Percentiles rank a stretch among this genome's conserved stretches.
Conservation (phyloP, 2,329 filamentous ascomycete genomes). For the Aureobasidium sp. region DNA sequence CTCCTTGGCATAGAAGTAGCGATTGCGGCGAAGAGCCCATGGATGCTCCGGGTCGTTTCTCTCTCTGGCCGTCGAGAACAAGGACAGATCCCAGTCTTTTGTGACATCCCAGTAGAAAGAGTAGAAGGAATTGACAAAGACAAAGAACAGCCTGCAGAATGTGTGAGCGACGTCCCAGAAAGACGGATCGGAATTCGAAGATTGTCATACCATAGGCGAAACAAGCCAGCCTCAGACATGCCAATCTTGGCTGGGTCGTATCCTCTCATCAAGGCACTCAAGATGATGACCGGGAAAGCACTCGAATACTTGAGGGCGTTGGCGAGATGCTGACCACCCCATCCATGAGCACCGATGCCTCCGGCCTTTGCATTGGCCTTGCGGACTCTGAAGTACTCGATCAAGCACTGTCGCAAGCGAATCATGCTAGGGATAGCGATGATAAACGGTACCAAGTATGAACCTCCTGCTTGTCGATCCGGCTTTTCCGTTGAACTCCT, state of each 20-base stretch:
- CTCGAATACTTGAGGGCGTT: conserved; percentile 94
- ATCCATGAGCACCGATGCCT: conserved; percentile 44
- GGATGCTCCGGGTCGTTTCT: conserved; percentile 58
- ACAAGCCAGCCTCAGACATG: conserved; percentile 47
- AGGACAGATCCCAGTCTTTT: conserved; percentile 90
- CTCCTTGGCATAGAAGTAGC: conserved; percentile 60
- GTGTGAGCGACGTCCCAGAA: background rate
- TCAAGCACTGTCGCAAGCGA: conserved; percentile 83
- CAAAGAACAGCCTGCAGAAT: conserved; percentile 57
- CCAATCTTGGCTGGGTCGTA: conserved; percentile 43
- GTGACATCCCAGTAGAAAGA: conserved; percentile 98
- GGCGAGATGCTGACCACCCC: conserved; percentile 79
- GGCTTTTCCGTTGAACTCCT: conserved; percentile 71
- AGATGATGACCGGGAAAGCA: conserved; percentile 82
- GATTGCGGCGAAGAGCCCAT: conserved; percentile 65
- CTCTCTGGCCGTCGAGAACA: conserved; percentile 54
- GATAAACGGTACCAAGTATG: conserved; percentile 71
- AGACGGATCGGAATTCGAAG: background rate
- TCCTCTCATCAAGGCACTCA: conserved; percentile 65
- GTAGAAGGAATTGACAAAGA: conserved; percentile 77
- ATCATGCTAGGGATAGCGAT: conserved; percentile 77
- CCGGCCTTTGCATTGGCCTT: conserved; percentile 43
- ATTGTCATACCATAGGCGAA: conserved; percentile 44
- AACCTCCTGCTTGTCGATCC: conserved; percentile 71
- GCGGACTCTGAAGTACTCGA: conserved; percentile 69